These are phyloP conservation scores for Plasmodium relictum DNA, from an alignment of 169 alveolate genomes.

Conservation along the genomic window DNA sequence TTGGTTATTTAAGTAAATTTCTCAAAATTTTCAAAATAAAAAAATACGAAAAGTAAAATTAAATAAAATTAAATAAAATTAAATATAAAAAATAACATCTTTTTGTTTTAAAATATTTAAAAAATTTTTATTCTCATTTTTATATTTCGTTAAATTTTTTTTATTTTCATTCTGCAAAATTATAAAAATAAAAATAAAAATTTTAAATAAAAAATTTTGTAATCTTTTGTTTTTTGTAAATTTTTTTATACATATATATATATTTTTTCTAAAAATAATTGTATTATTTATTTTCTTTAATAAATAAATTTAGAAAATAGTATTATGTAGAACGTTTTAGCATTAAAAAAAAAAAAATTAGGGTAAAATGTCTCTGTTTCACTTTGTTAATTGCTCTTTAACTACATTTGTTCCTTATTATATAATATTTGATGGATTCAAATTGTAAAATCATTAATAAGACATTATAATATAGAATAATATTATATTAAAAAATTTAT, in stretches of 20 bases:
- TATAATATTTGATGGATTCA: slow-evolving; percentile 63
- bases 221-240: no score
- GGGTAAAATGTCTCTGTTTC: slow-evolving; percentile 38
- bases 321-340: slow-evolving; percentile 22
- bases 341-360: neutral
- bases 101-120: no score
- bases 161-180: neutral
- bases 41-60: no score
- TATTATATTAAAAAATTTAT: neutral
- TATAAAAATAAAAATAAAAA: neutral
- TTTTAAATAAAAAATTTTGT: neutral
- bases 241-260: no score
- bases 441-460: slow-evolving; percentile 28
- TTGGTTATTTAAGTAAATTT: no score
- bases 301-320: neutral
- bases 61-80: no score
- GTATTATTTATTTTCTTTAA: no score
- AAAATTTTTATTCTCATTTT: no score
- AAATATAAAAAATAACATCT: no score
- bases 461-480: neutral
- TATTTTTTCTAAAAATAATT: no score
- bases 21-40: no score
- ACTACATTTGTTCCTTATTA: slow-evolving; percentile 59
- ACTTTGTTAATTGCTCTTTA: slow-evolving; percentile 63
- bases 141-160: neutral